Evolutionary conservation across 495 filamentous ascomycete species (phyloP).

Genomic region (Trichoderma erinaceum): DNA sequence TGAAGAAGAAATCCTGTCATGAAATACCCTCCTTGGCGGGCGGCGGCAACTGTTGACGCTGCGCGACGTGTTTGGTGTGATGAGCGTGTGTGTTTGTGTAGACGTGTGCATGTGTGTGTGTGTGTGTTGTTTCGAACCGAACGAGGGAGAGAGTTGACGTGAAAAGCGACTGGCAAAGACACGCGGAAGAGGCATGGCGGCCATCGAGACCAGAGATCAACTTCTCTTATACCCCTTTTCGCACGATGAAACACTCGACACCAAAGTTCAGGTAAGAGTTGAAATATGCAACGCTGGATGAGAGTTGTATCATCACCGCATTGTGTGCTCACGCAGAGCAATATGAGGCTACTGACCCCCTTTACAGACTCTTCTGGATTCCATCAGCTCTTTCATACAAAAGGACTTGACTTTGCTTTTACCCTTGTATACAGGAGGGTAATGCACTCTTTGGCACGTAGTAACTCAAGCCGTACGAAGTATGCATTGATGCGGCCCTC

Average conservation of each 20-base stretch:
- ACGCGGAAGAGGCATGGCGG: background rate
- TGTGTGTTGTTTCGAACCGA: slow-evolving; percentile 3
- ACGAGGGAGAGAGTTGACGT: background rate
- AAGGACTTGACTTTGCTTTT: background rate
- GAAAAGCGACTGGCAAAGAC: background rate
- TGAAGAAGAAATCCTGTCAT: slow-evolving; percentile 14
- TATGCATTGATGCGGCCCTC: background rate
- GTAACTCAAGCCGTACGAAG: background rate
- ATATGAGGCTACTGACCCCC: background rate
- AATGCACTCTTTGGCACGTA: background rate
- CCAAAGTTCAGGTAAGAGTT: background rate
- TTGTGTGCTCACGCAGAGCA: background rate
- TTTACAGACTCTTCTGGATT: background rate
- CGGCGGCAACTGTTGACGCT: slow-evolving; percentile 8
- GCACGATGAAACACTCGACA: background rate
- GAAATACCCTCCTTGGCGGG: background rate
- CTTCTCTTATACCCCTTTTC: background rate
- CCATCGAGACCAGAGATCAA: background rate
- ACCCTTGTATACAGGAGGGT: background rate
- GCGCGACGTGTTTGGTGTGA: background rate
- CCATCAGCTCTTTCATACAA: background rate
- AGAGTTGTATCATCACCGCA: background rate
- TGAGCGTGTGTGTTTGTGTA: slow-evolving; percentile 3
- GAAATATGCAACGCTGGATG: background rate
- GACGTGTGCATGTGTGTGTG: slow-evolving; percentile 3